These are phyloP conservation scores for Sugiyamaella qingdaonensis DNA, from an alignment of 805 yeast species.

Conservation along the genomic window DNA sequence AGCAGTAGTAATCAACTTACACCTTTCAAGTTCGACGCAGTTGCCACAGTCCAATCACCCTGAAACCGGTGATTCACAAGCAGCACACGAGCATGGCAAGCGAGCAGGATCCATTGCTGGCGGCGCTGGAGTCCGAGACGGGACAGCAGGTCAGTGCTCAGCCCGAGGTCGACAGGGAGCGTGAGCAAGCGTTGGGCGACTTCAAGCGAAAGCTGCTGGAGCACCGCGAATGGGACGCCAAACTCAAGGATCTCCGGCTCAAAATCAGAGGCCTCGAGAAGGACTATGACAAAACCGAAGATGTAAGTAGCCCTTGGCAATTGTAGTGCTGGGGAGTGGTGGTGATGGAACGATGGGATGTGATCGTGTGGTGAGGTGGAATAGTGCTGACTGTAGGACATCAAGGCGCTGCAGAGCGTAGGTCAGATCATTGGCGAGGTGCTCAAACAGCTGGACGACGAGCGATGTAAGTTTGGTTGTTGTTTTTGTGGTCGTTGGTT, in stretches of 20 bases:
- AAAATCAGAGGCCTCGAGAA: slow-evolving; percentile 79
- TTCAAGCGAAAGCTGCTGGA: slow-evolving; percentile 84
- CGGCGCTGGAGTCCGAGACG: slow-evolving; percentile 30
- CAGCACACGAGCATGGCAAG: slow-evolving; percentile 2
- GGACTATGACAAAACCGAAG: slow-evolving; percentile 87
- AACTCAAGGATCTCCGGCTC: slow-evolving; percentile 76
- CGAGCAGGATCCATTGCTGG: slow-evolving; percentile 30
- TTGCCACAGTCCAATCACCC: too few species aligned
- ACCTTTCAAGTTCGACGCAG: too few species aligned
- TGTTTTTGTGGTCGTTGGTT: background rate
- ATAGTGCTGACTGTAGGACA: slow-evolving; percentile 46
- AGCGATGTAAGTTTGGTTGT: slow-evolving; percentile 45
- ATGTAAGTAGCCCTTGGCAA: slow-evolving; percentile 31
- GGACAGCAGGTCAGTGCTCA: slow-evolving; percentile 27
- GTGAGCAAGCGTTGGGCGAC: slow-evolving; percentile 69
- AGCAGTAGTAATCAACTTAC: too few species aligned
- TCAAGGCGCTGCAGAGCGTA: slow-evolving; percentile 92
- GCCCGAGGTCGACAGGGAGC: slow-evolving; percentile 53
- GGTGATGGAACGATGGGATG: too few species aligned
- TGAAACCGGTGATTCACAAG: background rate
- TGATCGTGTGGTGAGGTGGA: background rate
- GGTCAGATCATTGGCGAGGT: slow-evolving; percentile 98
- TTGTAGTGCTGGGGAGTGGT: background rate
- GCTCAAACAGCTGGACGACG: slow-evolving; percentile 89
- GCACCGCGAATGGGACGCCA: slow-evolving; percentile 92